Base-by-base conservation (phyloP, 2,329 filamentous ascomycete genomes). In the Scedosporium boydii region DNA sequence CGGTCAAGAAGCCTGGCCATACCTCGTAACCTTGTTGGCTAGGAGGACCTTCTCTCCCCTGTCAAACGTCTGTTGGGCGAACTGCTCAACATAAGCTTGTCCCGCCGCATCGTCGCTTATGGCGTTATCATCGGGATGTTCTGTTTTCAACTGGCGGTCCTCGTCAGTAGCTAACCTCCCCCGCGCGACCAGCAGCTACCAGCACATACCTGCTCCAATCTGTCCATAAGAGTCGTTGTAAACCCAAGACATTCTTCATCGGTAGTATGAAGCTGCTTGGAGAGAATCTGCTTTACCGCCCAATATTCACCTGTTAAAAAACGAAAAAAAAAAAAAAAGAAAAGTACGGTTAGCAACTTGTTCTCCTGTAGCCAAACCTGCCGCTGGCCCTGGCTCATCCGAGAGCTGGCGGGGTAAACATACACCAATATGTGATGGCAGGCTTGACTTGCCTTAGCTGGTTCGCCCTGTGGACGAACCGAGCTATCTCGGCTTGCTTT, bases 341-440 rank as follows among this genome's bases (percentile, higher is more conserved):
- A 18, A 18, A 44, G 34, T 14, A 18, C 44, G 38, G 21, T 12
- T 27, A 59, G 18, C 58, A n/a, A 14, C 18, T 12, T 16, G 9
- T 7, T n/a, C 18, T 6, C 44, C 16, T n/a, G n/a, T 21, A 48
- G 44, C 44, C 9, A 48, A 48, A 21, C 44, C 44, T 48, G n/a
- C 44, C n/a, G 16, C 16, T 21, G 6, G n/a, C n/a, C 9, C 44
- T 21, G 3, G 6, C 44, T 21, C n/a, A 7, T 48, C 18, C 7
- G 23, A 26, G 18, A 42, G 41, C 16, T 27, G 59, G 59, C 46
- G 59, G 59, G 59, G 48, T 44, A 42, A 23, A 82, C 88, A 71
- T 82, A 96, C 93, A 95, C 92, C 93, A 98, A 75, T 98, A 99
- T 66, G 93, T 83, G 68, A 98, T 84, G 64, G 95, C 90, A 7